phyloP scores from a whole-genome alignment of 805 yeast species.

The Hanseniaspora nectarophila region DNA sequence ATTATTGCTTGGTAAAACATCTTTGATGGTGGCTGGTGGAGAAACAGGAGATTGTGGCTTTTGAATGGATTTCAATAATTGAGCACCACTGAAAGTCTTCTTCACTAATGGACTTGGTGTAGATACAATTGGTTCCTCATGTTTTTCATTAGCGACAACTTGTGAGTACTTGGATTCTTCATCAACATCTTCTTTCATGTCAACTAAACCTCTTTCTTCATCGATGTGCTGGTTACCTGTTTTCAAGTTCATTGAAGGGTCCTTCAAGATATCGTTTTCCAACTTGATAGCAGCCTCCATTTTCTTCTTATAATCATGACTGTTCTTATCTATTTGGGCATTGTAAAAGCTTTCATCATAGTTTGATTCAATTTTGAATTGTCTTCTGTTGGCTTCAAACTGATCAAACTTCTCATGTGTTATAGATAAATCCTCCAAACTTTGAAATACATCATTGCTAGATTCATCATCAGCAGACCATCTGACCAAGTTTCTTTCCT shows the following conservation, averaged over 20 bases:
- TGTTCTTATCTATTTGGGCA: constrained; percentile 54
- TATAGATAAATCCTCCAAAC: constrained; percentile 31
- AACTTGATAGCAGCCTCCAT: constrained; percentile 58
- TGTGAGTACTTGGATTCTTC: constrained; percentile 96
- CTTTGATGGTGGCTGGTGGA: background rate
- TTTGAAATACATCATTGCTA: constrained; percentile 16
- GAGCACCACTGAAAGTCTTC: background rate
- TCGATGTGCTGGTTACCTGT: constrained; percentile 70
- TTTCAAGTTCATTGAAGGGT: constrained; percentile 57
- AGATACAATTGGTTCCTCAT: background rate
- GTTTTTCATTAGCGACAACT: constrained; percentile 30
- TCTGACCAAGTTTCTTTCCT: constrained; percentile 63
- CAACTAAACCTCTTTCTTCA: constrained; percentile 69
- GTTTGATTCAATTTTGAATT: constrained; percentile 77
- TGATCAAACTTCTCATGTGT: constrained; percentile 65
- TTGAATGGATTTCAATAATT: constrained; percentile 10
- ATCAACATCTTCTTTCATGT: constrained; percentile 47
- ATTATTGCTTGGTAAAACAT: background rate
- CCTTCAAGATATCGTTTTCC: constrained; percentile 72
- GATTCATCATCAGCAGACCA: constrained; percentile 44
- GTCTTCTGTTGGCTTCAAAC: constrained; percentile 77
- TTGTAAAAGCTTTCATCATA: constrained; percentile 80
- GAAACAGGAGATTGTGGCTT: constrained; percentile 1
- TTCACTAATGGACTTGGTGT: constrained; percentile 5
- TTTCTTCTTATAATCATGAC: constrained; percentile 60